Conservation (phyloP, 2,329 filamentous ascomycete genomes). For the Ascocoryne sarcoides region DNA sequence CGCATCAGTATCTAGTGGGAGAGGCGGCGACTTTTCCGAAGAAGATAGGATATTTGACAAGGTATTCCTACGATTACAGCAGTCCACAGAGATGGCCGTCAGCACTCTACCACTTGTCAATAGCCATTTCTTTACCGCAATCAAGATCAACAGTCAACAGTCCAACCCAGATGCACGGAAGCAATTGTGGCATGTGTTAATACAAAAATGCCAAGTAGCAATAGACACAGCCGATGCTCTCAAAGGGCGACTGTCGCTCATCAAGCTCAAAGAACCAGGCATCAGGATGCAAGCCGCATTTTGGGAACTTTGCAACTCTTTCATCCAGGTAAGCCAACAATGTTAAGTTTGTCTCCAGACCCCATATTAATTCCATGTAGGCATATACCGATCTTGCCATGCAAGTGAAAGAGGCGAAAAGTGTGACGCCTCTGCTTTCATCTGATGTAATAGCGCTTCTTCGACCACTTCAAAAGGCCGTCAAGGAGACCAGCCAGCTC, state of each 20-base stretch:
- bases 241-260: conserved; percentile 61
- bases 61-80: conserved; percentile 69
- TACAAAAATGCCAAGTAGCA: conserved; percentile 61
- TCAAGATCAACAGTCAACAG: conserved; percentile 54
- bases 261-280: conserved; percentile 78
- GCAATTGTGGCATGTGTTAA: conserved; percentile 60
- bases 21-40: conserved; percentile 51
- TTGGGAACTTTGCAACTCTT: conserved; percentile 66
- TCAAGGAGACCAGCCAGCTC: conserved; percentile 69
- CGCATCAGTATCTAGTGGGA: conserved; percentile 35
- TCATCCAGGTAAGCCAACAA: conserved; percentile 41
- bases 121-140: conserved; percentile 54
- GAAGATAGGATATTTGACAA: conserved; percentile 76
- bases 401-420: conserved; percentile 47
- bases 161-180: conserved; percentile 50
- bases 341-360: not conserved
- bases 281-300: conserved; percentile 55
- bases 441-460: conserved; percentile 65
- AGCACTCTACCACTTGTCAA: conserved; percentile 63
- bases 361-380: conserved; percentile 25
- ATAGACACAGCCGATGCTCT: conserved; percentile 67
- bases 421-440: conserved; percentile 40
- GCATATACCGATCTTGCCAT: conserved; percentile 60
- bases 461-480: conserved; percentile 70
- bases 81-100: conserved; percentile 64